A percentile compares a stretch with the other conserved stretches of the same genome.
phyloP scores from a whole-genome alignment of 345 rosid species.

The sweet orange (Citrus sinensis) region DVS_A1.0 CM039167.1:5808501-5809000 shows the following conservation, averaged over 20 bases:
- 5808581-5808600: constrained; percentile 32
- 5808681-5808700: constrained; percentile 33
- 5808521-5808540: background rate
- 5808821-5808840: background rate
- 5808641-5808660: constrained; percentile 24
- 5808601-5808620: constrained; percentile 31
- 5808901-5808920: constrained; percentile 44
- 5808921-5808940: constrained; percentile 64
- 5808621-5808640: constrained; percentile 23
- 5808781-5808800: background rate
- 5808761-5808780: constrained; percentile 12
- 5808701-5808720: constrained; percentile 30
- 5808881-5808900: constrained; percentile 7
- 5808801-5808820: no score
- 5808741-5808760: constrained; percentile 70
- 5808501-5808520: background rate
- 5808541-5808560: background rate
- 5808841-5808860: constrained; percentile 45
- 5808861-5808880: constrained; percentile 50
- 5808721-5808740: constrained; percentile 56
- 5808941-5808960: constrained; percentile 82
- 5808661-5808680: constrained; percentile 20
- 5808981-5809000: constrained; percentile 48
- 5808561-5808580: no score
- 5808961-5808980: constrained; percentile 72